A percentile compares a stretch with the other conserved stretches of the same genome.
Evolutionary conservation across 2,329 filamentous ascomycete species (phyloP).

Genomic region (Ramularia endophylla): DNA sequence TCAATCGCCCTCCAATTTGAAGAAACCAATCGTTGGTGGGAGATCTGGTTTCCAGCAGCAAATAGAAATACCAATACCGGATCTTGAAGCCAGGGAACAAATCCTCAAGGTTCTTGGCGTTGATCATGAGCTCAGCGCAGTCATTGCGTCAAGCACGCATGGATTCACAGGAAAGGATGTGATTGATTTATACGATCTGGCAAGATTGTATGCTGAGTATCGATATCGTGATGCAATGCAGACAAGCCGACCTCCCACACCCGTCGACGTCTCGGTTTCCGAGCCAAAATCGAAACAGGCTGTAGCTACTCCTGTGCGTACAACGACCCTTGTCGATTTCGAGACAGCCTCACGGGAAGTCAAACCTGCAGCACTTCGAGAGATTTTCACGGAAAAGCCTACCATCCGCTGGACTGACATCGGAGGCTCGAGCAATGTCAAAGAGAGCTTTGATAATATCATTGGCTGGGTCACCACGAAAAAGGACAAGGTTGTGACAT

Average conservation of each 20-base stretch:
- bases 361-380: conserved; percentile 80
- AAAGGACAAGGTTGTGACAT: conserved; percentile 45
- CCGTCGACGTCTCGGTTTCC: no score
- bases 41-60: conserved; percentile 54
- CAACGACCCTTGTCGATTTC: conserved; percentile 46
- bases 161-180: conserved; percentile 81
- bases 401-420: conserved; percentile 84
- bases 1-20: conserved; percentile 65
- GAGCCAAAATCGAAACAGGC: no score
- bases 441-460: conserved; percentile 52
- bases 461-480: conserved; percentile 55
- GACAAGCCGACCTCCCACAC: no score
- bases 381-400: conserved; percentile 81
- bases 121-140: conserved; percentile 48
- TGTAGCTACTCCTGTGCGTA: no score
- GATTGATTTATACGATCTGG: conserved; percentile 52
- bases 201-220: conserved; percentile 12
- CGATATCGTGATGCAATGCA: no score
- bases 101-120: conserved; percentile 61
- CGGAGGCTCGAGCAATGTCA: conserved; percentile 74
- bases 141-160: conserved; percentile 70
- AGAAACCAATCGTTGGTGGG: conserved; percentile 60
- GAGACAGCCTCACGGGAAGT: conserved; percentile 61
- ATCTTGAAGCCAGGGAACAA: conserved; percentile 61
- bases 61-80: conserved; percentile 72